These are phyloP conservation scores for Vachellia pachyceras DNA, from an alignment of 306 rosid species.

Conservation along the genomic window DNA sequence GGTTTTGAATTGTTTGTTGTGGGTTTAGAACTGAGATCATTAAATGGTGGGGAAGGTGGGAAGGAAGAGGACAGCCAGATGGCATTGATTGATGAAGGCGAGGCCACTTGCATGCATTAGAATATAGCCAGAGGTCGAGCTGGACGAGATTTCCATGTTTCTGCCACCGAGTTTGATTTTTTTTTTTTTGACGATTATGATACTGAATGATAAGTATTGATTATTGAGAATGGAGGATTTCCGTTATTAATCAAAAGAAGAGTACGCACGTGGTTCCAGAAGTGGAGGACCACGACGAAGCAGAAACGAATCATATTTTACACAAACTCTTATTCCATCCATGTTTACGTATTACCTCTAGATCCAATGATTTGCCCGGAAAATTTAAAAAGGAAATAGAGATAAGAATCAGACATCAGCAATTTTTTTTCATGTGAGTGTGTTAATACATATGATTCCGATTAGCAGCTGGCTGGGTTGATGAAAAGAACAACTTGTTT, in stretches of 20 bases:
- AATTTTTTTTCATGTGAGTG: no score
- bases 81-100: not conserved
- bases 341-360: not conserved
- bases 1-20: not conserved
- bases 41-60: not conserved
- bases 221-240: no score
- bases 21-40: not conserved
- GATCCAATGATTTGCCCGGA: not conserved
- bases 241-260: not conserved
- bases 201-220: no score
- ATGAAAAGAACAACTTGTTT: no score
- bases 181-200: no score
- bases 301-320: not conserved
- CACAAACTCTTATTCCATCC: not conserved
- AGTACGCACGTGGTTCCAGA: not conserved
- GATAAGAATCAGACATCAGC: no score
- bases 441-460: no score
- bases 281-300: not conserved
- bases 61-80: not conserved
- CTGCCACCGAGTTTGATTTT: not conserved
- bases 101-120: slow-evolving; percentile 14
- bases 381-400: no score
- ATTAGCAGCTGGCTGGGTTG: no score
- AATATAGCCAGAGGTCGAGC: not conserved
- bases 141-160: slow-evolving; percentile 28